Base-by-base conservation (phyloP, 1,284 basidiomycete species). In the Boletellus deceptivus region DNA sequence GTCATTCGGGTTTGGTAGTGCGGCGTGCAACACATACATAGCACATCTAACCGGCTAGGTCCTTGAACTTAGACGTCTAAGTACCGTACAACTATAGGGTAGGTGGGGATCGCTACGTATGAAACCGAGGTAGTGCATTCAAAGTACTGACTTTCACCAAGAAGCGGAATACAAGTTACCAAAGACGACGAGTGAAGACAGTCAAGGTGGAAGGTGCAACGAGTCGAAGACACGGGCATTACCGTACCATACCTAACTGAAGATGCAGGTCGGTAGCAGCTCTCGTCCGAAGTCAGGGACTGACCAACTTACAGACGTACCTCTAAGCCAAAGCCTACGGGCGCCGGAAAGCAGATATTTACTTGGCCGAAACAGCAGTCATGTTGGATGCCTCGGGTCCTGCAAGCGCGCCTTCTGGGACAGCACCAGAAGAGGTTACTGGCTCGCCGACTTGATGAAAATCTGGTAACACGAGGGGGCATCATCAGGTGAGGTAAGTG, bases 361-460 rank as follows among this genome's bases (percentile, higher is more conserved):
- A 59, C 51, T 65, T 56, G 45, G 62, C 49, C 14, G 55, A 24
- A 49, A 53, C 25, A 38, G 53, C 22, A 17, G 53, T 29, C 41
- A 31, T 16, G 6, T 6, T 50, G 11, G 64, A 39, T 27, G 55
- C 57, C 2, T 83, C 82, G 22, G 82, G 80, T 7, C 80, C 84
- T 25, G 85, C 79, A 51, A 88, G 71, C 22, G 85, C 79, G 45
- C 86, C 85, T 63, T 83, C 78, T 24, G 84, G 77, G 22, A 84
- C 66, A 41, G 68, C 72, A 37, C 69, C 59, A 2, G 70, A 58
- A 25, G 71, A 63, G 9, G 70, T 67, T 13, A 70, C 59, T 40
- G 77, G 62, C 49, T 86, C 83, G 25, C 78, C 79, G 37, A 86
- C 83, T 70, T 89, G 86, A 62, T 89, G 87, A 76, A 89, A 89